Evolutionary conservation across 2,329 filamentous ascomycete genomes (phyloP).

Genomic region (Epichloe sylvatica): DNA sequence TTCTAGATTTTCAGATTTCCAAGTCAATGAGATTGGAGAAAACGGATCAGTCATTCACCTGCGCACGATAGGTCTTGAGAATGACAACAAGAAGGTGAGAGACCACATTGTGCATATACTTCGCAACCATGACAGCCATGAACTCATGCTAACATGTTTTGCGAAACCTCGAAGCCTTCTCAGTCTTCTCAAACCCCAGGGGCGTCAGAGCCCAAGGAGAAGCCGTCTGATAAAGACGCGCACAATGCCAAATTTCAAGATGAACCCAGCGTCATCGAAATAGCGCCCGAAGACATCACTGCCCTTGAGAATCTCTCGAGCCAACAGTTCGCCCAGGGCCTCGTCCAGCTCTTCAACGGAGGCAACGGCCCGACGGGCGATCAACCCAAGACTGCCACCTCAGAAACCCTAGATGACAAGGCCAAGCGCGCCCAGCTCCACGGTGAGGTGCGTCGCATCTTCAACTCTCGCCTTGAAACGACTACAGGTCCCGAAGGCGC

Average conservation of each 20-base stretch:
- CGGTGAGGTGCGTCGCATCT: constrained; percentile 61
- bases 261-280: constrained; percentile 10
- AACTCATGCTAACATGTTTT: background rate
- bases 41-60: constrained; percentile 67
- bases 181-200: constrained; percentile 9
- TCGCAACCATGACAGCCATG: background rate
- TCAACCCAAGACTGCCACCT: constrained; percentile 21
- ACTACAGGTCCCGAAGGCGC: constrained; percentile 44
- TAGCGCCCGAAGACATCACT: constrained; percentile 20
- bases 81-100: constrained; percentile 7
- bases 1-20: constrained; percentile 70
- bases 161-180: constrained; percentile 5
- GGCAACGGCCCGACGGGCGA: constrained; percentile 18
- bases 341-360: constrained; percentile 28
- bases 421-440: constrained; percentile 34
- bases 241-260: constrained; percentile 10
- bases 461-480: constrained; percentile 65
- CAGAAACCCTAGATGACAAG: constrained; percentile 31
- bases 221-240: background rate
- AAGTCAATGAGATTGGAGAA: constrained; percentile 76
- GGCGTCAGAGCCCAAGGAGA: background rate
- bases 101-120: background rate
- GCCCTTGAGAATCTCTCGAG: constrained; percentile 27
- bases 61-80: constrained; percentile 26
- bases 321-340: constrained; percentile 23